These are phyloP conservation scores for Rhodotorula sp. DNA, from an alignment of 1,284 basidiomycete species.

Conservation along the genomic window DNA sequence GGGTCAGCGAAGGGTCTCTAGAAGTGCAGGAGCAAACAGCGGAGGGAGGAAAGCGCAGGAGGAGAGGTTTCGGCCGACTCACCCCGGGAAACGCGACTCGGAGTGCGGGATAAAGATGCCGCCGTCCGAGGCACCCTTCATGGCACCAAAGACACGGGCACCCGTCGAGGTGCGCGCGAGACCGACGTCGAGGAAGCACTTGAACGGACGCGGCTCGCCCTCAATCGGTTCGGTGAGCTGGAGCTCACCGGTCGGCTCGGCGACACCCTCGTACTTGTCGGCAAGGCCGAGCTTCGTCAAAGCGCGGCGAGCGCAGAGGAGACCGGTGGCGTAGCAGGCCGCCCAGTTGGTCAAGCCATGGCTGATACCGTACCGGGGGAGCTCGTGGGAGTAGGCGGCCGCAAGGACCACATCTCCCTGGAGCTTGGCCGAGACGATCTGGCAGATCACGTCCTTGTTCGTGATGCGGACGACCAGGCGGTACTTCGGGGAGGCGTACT, in stretches of 20 bases:
- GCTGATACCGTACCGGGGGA: slow-evolving; percentile 94
- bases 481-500: slow-evolving; percentile 99
- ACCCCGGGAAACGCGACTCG: slow-evolving; percentile 92
- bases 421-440: slow-evolving; percentile 91
- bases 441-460: slow-evolving; percentile 45
- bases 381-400: slow-evolving; percentile 84
- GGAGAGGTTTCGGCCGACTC: neutral
- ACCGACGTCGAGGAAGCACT: slow-evolving; percentile 97
- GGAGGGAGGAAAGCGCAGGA: too few species aligned
- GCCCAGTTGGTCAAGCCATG: slow-evolving; percentile 99
- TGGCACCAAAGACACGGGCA: slow-evolving; percentile 95
- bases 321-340: slow-evolving; percentile 95
- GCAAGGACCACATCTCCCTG: slow-evolving; percentile 94
- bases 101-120: slow-evolving; percentile 98
- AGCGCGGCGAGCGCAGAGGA: slow-evolving; percentile 91
- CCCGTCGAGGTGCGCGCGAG: slow-evolving; percentile 97
- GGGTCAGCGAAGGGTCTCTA: neutral
- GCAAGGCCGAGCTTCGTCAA: slow-evolving; percentile 93
- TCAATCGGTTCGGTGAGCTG: slow-evolving; percentile 80
- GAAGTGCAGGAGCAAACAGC: neutral
- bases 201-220: slow-evolving; percentile 96
- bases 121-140: slow-evolving; percentile 99
- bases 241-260: slow-evolving; percentile 87
- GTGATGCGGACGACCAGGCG: slow-evolving; percentile 87
- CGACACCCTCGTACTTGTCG: slow-evolving; percentile 97